phyloP scores from a whole-genome alignment of 148 eudicot genomes.

The Persicaria maculosa region DNA sequence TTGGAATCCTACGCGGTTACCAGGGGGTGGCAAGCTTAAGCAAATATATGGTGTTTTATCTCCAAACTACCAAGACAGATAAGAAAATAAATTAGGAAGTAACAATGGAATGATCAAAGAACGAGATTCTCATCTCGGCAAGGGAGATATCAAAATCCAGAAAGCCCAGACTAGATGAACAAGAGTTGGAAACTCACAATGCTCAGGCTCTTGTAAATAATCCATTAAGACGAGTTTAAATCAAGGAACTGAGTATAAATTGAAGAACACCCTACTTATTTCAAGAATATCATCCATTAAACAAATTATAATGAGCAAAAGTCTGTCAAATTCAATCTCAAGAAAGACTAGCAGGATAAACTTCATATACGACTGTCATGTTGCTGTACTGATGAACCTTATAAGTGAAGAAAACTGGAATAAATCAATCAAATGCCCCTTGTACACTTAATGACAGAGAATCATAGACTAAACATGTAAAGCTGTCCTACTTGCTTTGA shows the following conservation, averaged over 20 bases:
- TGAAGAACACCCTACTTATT: neutral
- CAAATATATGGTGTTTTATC: constrained; percentile 9
- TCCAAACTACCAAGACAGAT: constrained; percentile 14
- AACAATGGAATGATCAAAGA: too few relatives aligned
- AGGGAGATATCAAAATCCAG: too few relatives aligned
- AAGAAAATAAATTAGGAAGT: neutral
- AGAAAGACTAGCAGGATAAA: constrained; percentile 8
- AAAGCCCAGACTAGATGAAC: constrained; percentile 1
- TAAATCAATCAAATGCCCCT: neutral
- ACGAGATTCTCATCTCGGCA: too few relatives aligned
- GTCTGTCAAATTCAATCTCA: neutral
- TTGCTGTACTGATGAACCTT: neutral
- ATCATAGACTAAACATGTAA: constrained; percentile 9
- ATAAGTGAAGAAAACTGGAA: neutral
- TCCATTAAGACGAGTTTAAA: neutral
- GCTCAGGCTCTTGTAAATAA: neutral
- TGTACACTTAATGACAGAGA: neutral
- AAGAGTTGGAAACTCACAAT: neutral
- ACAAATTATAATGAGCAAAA: neutral
- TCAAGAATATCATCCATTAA: neutral
- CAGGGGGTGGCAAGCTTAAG: neutral
- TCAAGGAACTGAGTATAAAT: neutral
- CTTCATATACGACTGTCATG: neutral
- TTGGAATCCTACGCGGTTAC: neutral
- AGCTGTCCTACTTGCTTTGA: constrained; percentile 5